Evolutionary conservation across 768 basidiomycete species (phyloP).

Genomic region (Hericium erinaceus): DNA sequence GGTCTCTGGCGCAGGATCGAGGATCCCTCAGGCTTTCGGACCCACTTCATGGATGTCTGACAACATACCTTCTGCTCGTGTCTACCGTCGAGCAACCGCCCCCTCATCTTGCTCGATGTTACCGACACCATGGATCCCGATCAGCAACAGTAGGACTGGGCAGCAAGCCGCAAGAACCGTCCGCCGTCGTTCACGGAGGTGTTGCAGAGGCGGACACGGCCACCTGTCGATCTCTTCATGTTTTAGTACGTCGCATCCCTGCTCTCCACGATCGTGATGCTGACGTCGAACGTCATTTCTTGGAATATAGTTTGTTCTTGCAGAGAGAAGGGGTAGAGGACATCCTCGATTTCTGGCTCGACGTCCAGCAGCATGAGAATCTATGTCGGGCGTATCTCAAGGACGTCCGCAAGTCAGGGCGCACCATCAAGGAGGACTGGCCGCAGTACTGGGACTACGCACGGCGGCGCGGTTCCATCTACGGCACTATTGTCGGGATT

Average conservation of each 20-base stretch:
- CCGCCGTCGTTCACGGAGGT: constrained; percentile 89
- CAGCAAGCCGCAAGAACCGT: constrained; percentile 58
- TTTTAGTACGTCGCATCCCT: constrained; percentile 59
- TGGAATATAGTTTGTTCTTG: constrained; percentile 66
- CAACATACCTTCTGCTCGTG: neutral
- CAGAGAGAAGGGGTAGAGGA: constrained; percentile 96
- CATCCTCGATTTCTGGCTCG: constrained; percentile 96
- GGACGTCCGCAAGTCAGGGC: constrained; percentile 91
- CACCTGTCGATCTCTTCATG: constrained; percentile 98
- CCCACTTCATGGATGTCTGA: neutral
- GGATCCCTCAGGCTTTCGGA: no score
- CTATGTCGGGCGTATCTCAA: constrained; percentile 98
- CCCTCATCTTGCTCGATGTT: neutral
- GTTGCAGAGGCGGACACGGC: constrained; percentile 78
- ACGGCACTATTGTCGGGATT: constrained; percentile 80
- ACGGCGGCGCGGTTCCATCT: constrained; percentile 83
- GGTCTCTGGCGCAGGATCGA: no score
- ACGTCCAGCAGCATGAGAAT: constrained; percentile 98
- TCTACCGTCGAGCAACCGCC: neutral
- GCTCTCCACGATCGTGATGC: neutral
- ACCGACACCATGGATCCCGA: constrained; percentile 23
- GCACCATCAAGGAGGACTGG: constrained; percentile 94
- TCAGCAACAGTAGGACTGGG: constrained; percentile 61
- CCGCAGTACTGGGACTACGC: constrained; percentile 97
- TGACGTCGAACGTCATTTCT: neutral